Percentiles rank a stretch among this genome's conserved stretches.
Evolutionary conservation across 257 asterid species (phyloP).

Genomic region (Solanum tacnaense): DNA sequence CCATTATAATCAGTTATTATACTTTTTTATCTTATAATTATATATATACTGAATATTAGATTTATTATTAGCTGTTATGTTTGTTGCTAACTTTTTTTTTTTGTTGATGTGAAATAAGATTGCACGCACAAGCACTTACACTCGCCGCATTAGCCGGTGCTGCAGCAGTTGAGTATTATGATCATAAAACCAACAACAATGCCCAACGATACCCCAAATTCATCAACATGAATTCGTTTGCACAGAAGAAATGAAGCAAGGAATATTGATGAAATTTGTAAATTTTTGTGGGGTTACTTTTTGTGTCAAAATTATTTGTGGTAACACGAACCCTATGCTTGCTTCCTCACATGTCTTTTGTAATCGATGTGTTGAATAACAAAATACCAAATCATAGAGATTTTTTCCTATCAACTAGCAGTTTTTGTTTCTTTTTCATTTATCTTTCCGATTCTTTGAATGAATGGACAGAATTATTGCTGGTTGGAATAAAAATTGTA

Average conservation of each 20-base stretch:
- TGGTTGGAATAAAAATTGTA: not conserved
- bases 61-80: not conserved
- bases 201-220: conserved; percentile 14
- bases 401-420: not conserved
- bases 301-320: not conserved
- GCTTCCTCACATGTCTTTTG: not conserved
- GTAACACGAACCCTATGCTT: not conserved
- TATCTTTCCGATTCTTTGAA: not conserved
- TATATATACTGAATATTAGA: too few relatives aligned
- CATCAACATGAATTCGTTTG: conserved; percentile 7
- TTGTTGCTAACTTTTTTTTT: not conserved
- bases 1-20: not conserved
- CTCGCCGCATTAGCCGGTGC: conserved; percentile 44
- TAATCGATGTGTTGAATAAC: not conserved
- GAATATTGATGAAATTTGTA: not conserved
- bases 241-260: conserved; percentile 11
- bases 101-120: conserved; percentile 11
- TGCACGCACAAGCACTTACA: conserved; percentile 45
- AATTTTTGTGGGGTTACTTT: not conserved
- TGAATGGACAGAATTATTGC: not conserved
- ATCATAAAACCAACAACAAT: conserved; percentile 7
- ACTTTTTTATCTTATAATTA: too few relatives aligned
- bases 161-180: conserved; percentile 30
- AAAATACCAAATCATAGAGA: not conserved
- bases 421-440: not conserved